Evolutionary conservation across 495 filamentous ascomycete species (phyloP), one percentile per base, ranked within the genome.

Genomic region (Haplographium delicatum): DNA sequence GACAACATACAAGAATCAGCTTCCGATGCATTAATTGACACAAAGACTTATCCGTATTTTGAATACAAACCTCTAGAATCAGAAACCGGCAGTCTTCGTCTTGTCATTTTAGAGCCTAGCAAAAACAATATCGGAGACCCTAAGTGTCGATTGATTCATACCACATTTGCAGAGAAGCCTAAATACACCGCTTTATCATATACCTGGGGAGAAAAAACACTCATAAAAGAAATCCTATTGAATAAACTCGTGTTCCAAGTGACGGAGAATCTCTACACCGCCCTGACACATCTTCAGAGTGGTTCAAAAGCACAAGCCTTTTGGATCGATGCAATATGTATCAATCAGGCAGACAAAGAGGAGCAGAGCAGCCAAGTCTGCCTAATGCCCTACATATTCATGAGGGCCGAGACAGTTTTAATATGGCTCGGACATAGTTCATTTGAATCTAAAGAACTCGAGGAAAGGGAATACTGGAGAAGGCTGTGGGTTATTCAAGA

Each of bases 151-250:
- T n/a, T n/a, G n/a, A n/a, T 11, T 35, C 4, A 13, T 35, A 35
- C 18, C 18, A 35, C 33, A 13, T 35, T 35, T 16, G 33, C 13
- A 3, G 33, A 4, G 13, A 35, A 11, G 11, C 33, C 33, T 3
- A 11, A 35, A 13, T 41, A 88, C 15, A 13, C 18, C 10, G 38
- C 38, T 5, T 4, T 41, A 20, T 42, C 19, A 13, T 42, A 42
- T n/a, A 4, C 38, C 16, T 41, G 38, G 38, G 15, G 15, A 2
- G 16, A 8, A 19, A 19, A 19, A 4, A 22, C 5, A 2, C 4
- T 19, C 2, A 41, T 11, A 10, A 8, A 19, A 41, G 2, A 2
- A 8, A 41, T 41, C 15, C 4, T 3, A 10, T 4, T 41, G 15
- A 11, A 41, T 41, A 20, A 20, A 23, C 4, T 3, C 4, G 4